Conservation (phyloP, 2,329 filamentous ascomycete species). For the Nothophoma quercina region DNA sequence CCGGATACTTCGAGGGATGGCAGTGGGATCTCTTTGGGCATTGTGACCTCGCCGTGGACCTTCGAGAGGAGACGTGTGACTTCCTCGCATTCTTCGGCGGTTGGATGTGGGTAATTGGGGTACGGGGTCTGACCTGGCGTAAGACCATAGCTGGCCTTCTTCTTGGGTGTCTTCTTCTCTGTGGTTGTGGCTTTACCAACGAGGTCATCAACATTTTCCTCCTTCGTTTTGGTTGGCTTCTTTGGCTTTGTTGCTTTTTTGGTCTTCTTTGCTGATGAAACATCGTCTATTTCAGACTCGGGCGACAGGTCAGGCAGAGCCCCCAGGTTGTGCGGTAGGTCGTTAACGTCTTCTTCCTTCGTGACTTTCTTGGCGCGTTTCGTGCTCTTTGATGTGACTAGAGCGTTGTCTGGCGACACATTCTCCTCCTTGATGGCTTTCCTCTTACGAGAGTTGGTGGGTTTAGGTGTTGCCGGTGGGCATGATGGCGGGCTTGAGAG, state of each 20-base stretch:
- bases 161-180: slow-evolving; percentile 44
- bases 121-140: slow-evolving; percentile 68
- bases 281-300: slow-evolving; percentile 16
- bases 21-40: slow-evolving; percentile 71
- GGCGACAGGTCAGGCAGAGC: slow-evolving; percentile 25
- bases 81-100: slow-evolving; percentile 71
- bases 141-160: slow-evolving; percentile 52
- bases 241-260: slow-evolving; percentile 31
- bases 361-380: slow-evolving; percentile 49
- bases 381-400: slow-evolving; percentile 30
- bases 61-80: slow-evolving; percentile 71
- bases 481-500: slow-evolving; percentile 57
- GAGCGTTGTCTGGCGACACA: slow-evolving; percentile 10
- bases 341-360: slow-evolving; percentile 53
- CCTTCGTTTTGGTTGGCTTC: slow-evolving; percentile 24
- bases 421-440: slow-evolving; percentile 36
- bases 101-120: slow-evolving; percentile 71
- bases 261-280: slow-evolving; percentile 20
- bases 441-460: slow-evolving; percentile 35
- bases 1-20: slow-evolving; percentile 77
- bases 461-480: slow-evolving; percentile 43
- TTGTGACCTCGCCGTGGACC: slow-evolving; percentile 69
- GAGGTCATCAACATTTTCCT: slow-evolving; percentile 32
- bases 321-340: slow-evolving; percentile 66
- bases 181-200: slow-evolving; percentile 36